Conservation (phyloP, 805 yeast species). For the Candida sphagnicola region DNA sequence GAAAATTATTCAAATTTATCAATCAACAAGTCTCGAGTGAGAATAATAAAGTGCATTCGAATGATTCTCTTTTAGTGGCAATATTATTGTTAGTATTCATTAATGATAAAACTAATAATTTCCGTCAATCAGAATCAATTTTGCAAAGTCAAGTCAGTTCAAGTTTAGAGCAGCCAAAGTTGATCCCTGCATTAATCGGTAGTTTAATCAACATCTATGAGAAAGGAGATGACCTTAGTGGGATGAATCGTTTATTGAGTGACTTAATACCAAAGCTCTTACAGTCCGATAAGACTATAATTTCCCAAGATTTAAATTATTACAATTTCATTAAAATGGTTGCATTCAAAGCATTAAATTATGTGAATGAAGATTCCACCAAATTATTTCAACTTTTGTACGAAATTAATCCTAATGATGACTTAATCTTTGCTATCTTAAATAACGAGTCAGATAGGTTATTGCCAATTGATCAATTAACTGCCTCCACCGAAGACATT, state of each 20-base stretch:
- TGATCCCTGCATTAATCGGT: slow-evolving; percentile 49
- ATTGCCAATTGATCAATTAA: slow-evolving; percentile 19
- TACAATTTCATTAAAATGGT: slow-evolving; percentile 26
- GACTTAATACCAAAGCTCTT: slow-evolving; percentile 14
- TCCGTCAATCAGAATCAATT: slow-evolving; percentile 26
- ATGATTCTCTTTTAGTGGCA: slow-evolving; percentile 18
- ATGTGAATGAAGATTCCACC: slow-evolving; percentile 10
- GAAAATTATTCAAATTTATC: slow-evolving; percentile 18
- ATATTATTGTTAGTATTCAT: slow-evolving; percentile 26
- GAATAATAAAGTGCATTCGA: not conserved
- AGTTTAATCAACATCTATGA: slow-evolving; percentile 49
- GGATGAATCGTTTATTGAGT: slow-evolving; percentile 17
- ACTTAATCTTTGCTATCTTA: slow-evolving; percentile 19
- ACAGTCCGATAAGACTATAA: slow-evolving; percentile 5
- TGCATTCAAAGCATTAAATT: slow-evolving; percentile 25
- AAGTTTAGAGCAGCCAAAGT: slow-evolving; percentile 18
- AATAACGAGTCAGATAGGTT: slow-evolving; percentile 15
- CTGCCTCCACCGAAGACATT: slow-evolving; percentile 10
- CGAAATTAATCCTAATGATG: slow-evolving; percentile 19
- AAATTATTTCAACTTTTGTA: slow-evolving; percentile 19
- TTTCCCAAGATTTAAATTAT: slow-evolving; percentile 12
- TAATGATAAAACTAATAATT: slow-evolving; percentile 17
- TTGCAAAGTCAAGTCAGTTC: slow-evolving; percentile 28
- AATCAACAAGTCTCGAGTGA: slow-evolving; percentile 5
- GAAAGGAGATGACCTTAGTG: slow-evolving; percentile 25